These are phyloP conservation scores for Maudiozyma humilis DNA, from an alignment of 1,139 yeast genomes.

Conservation along the genomic window DNA sequence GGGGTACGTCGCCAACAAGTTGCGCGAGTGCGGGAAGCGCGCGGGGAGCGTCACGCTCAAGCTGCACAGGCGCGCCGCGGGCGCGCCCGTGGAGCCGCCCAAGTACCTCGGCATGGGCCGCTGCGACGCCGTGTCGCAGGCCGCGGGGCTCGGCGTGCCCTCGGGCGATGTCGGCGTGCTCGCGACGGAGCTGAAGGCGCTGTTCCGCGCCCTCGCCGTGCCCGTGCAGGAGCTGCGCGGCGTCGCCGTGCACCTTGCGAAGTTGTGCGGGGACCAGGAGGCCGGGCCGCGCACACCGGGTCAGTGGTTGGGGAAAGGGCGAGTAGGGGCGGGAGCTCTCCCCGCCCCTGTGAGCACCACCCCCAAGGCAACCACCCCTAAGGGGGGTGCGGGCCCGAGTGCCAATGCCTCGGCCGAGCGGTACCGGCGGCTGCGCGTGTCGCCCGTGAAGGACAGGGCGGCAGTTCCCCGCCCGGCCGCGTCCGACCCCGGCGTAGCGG, in stretches of 20 bases:
- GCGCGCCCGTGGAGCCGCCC: conserved; percentile 66
- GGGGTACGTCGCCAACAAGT: conserved; percentile 44
- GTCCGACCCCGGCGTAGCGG: too few relatives aligned
- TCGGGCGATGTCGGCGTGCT: conserved; percentile 58
- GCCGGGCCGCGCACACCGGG: too few relatives aligned
- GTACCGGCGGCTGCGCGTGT: not conserved
- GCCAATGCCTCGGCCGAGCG: too few relatives aligned
- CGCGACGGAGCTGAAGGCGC: conserved; percentile 46
- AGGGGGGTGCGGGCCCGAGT: too few relatives aligned
- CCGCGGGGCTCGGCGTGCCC: conserved; percentile 53
- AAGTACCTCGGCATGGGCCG: conserved; percentile 79
- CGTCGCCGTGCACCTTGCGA: too few relatives aligned
- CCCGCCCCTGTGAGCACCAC: too few relatives aligned
- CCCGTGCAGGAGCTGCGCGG: not conserved
- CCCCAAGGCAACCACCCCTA: too few relatives aligned
- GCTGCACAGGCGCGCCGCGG: conserved; percentile 52
- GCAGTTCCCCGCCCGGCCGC: too few relatives aligned
- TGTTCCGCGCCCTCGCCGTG: not conserved
- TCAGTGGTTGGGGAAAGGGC: too few relatives aligned
- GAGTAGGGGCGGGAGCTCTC: too few relatives aligned
- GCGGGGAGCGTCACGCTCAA: conserved; percentile 58
- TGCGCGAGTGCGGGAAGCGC: conserved; percentile 39
- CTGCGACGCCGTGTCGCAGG: conserved; percentile 57
- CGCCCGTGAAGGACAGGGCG: not conserved
- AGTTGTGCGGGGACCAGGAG: too few relatives aligned